Evolutionary conservation across 1,139 yeast species (phyloP).

Genomic region (Hyphopichia wangnamkhiaoensis): DNA sequence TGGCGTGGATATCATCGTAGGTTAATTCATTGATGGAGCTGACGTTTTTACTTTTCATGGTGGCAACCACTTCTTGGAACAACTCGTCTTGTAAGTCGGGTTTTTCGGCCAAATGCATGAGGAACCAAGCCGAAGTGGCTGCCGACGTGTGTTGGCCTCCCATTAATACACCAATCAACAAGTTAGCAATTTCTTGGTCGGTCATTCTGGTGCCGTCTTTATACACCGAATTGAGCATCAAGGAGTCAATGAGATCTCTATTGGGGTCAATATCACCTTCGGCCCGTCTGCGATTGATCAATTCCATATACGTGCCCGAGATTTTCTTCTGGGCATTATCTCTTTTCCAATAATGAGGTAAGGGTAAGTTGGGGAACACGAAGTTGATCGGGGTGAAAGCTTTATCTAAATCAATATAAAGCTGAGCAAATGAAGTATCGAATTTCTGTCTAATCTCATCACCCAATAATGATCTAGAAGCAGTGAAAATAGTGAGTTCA

Average conservation of each 20-base stretch:
- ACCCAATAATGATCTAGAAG: slow-evolving; percentile 88
- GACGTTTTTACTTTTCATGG: slow-evolving; percentile 56
- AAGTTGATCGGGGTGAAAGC: slow-evolving; percentile 97
- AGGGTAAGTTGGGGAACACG: slow-evolving; percentile 90
- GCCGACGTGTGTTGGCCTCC: slow-evolving; percentile 99
- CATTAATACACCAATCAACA: slow-evolving; percentile 94
- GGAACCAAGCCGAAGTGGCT: slow-evolving; percentile 92
- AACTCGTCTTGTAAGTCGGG: slow-evolving; percentile 83
- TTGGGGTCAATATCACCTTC: slow-evolving; percentile 71
- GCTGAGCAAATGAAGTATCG: slow-evolving; percentile 78
- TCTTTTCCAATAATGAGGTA: slow-evolving; percentile 81
- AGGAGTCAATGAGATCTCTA: slow-evolving; percentile 86
- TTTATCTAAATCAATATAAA: slow-evolving; percentile 89
- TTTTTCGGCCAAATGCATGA: slow-evolving; percentile 84
- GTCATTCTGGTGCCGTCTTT: slow-evolving; percentile 94
- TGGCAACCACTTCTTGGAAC: slow-evolving; percentile 67
- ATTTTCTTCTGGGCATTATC: slow-evolving; percentile 86
- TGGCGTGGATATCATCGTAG: slow-evolving; percentile 78
- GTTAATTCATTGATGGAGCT: slow-evolving; percentile 54
- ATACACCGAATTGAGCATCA: slow-evolving; percentile 79
- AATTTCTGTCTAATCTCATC: slow-evolving; percentile 85
- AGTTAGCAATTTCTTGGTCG: slow-evolving; percentile 90
- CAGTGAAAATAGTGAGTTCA: slow-evolving; percentile 94
- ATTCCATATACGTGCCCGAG: slow-evolving; percentile 74
- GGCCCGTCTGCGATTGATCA: slow-evolving; percentile 72